These are phyloP conservation scores for Tympanopsis confertula DNA, from an alignment of 2,329 filamentous ascomycete species.

Conservation along the genomic window DNA sequence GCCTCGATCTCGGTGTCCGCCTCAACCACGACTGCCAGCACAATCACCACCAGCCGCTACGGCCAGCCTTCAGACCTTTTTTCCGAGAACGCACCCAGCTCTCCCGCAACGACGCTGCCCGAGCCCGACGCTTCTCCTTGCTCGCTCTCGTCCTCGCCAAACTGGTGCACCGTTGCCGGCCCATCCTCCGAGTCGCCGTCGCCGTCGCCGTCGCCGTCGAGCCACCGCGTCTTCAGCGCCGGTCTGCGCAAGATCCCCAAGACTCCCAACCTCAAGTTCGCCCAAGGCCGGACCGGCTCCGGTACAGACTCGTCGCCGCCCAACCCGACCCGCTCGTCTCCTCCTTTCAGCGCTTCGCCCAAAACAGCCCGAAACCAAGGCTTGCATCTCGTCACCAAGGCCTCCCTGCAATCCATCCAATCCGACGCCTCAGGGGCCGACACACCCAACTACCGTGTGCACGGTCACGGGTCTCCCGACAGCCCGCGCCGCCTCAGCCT, in stretches of 20 bases:
- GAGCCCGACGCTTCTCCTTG: background rate
- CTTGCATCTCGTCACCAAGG: constrained; percentile 14
- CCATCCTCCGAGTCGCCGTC: constrained; percentile 7
- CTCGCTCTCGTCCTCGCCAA: background rate
- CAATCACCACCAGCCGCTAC: too few species aligned
- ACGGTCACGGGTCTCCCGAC: constrained; percentile 32
- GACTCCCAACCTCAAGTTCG: constrained; percentile 22
- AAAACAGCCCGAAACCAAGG: constrained; percentile 6
- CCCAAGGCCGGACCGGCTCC: constrained; percentile 11
- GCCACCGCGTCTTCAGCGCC: constrained; percentile 38
- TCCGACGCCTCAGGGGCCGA: constrained; percentile 34
- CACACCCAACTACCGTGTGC: constrained; percentile 41
- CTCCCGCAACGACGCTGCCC: background rate
- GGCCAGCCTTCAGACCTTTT: background rate
- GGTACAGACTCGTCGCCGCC: constrained; percentile 12
- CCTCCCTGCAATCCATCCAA: constrained; percentile 24
- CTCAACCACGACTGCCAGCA: background rate
- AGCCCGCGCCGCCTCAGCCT: constrained; percentile 26
- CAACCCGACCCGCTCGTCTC: constrained; percentile 19
- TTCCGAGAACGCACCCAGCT: background rate
- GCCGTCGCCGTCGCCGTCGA: constrained; percentile 29
- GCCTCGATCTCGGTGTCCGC: background rate
- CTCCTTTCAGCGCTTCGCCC: constrained; percentile 13
- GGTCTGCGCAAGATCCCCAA: constrained; percentile 39
- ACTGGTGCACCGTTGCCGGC: too few species aligned